Evolutionary conservation across 108 stramenopile genomes (phyloP).

Genomic region (Nitzschia inconspicua): DNA sequence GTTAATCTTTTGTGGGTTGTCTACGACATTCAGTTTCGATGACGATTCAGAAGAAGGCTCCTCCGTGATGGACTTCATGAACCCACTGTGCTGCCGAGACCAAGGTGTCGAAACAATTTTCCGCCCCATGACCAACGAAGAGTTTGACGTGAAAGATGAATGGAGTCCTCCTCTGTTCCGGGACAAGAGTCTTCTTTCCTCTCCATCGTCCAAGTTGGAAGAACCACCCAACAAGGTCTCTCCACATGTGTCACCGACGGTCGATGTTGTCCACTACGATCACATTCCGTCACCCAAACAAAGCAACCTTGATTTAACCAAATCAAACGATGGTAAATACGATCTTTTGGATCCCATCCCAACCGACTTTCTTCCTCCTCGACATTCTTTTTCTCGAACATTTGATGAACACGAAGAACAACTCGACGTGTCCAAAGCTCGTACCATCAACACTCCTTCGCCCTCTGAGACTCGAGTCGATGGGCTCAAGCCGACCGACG

Average conservation of each 20-base stretch:
- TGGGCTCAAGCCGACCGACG: conserved; percentile 12
- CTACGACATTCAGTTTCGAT: background rate
- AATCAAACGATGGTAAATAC: too few relatives aligned
- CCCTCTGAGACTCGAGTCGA: background rate
- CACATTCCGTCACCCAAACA: too few relatives aligned
- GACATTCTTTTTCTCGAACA: conserved; percentile 1
- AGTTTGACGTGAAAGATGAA: background rate
- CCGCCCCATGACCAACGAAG: background rate
- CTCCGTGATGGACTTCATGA: background rate
- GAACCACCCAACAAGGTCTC: too few relatives aligned
- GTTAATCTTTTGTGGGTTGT: background rate
- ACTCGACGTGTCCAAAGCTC: background rate
- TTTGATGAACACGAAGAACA: background rate
- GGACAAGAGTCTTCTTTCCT: conserved; percentile 4
- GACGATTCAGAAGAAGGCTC: background rate
- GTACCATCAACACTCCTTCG: background rate
- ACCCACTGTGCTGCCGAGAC: conserved; percentile 2
- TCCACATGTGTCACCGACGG: too few relatives aligned
- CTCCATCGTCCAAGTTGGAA: background rate
- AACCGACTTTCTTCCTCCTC: conserved; percentile 21
- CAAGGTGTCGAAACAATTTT: background rate
- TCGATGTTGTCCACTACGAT: too few relatives aligned
- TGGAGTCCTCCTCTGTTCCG: conserved; percentile 7
- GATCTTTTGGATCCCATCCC: conserved; percentile 9
- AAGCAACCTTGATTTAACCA: too few relatives aligned